Base-by-base conservation (phyloP, 148 eudicot genomes). In the Cornus controversa region DNA sequence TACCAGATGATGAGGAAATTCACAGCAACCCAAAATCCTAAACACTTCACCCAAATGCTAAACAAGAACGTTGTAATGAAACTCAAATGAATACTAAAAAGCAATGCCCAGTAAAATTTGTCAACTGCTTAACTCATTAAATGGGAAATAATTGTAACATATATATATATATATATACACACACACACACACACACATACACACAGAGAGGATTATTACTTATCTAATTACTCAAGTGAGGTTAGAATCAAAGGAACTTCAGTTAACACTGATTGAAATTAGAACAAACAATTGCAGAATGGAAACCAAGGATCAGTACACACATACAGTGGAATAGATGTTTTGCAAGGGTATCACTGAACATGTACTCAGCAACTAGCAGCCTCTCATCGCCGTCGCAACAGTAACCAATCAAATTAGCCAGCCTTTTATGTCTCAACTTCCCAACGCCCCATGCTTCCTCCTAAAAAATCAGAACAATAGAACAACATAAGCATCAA, bases 351-450 rank as follows among this genome's bases (percentile, higher is more conserved):
- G 97, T 96, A 79, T 96, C 95, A 79, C 92, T 93, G 6, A 95
- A 90, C 97, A 96, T 96, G 77, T 83, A 93, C 83, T 96, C 99
- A 23, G 99, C 99, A 34, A 96, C 99, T n/a, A 96, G 94, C 79
- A 96, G 81, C 87, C 98, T 93, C 84, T 96, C 98, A 75, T 96
- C 97, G 10, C 97, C 98, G 50, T 93, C 99, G 77, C 98, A 93
- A 70, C 99, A 96, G 83, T 90, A 96, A 8, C 99, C 99, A 66
- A 96, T 90, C 89, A 96, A 80, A 92, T 91, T 96, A 4, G 99
- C 99, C 72, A 96, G 60, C 83, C 89, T 88, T 78, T 90, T 90
- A 60, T 90, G 89, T 79, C 95, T 90, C 87, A 96, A 87, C 84
- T 89, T 96, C 47, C 97, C 97, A 72, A 96, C 98, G 53, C 96